Base-by-base conservation (phyloP, 2,329 filamentous ascomycete genomes). In the Diplodia seriata region DNA sequence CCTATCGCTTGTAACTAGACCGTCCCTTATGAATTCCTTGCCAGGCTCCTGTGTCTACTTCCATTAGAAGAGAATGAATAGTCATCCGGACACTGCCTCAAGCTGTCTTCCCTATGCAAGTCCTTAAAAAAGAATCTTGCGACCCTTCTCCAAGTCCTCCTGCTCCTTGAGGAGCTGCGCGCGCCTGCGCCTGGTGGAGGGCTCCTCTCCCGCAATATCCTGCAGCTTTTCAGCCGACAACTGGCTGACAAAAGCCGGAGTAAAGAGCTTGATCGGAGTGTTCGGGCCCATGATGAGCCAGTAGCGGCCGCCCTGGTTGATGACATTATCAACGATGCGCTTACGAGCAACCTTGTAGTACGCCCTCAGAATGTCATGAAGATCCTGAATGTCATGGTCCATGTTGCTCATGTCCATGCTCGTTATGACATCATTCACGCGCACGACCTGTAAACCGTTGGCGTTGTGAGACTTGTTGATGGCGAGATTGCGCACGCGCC, bases 321-420 rank as follows among this genome's bases (percentile, higher is more conserved):
- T 87, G 1, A 92, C 75, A 3, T 81, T 84, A 71, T 92, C 89
- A 1, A 90, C 83, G 68, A 92, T 90, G 0, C 88, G 84, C 72
- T 86, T 85, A 14, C 80, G 81, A 0, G 87, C 82, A 1, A 90
- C 84, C 31, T 86, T 82, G 78, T 91, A 91, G 75, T 89, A 91
- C 1, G 84, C 81, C 33, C 81, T 75, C 0, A 91, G 79, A 1
- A 86, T 84, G 68, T 91, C 85, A 67, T 90, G 86, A 4, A 91
- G 84, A 11, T 88, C 82, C 40, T 85, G 79, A 3, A 81, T 71
- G 0, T 77, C 75, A 50, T 82, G 75, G 4, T 82, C 72, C 0
- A 76, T 74, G 62, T 81, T 82, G 67, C 74, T 77, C 53, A 71
- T 56, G 15, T 54, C 12, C 31, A 61, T 3, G 18, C 11, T 69